These are phyloP conservation scores for Chernovozyma sophiae-reginae DNA, from an alignment of 1,139 yeast species.

Conservation along the genomic window DNA sequence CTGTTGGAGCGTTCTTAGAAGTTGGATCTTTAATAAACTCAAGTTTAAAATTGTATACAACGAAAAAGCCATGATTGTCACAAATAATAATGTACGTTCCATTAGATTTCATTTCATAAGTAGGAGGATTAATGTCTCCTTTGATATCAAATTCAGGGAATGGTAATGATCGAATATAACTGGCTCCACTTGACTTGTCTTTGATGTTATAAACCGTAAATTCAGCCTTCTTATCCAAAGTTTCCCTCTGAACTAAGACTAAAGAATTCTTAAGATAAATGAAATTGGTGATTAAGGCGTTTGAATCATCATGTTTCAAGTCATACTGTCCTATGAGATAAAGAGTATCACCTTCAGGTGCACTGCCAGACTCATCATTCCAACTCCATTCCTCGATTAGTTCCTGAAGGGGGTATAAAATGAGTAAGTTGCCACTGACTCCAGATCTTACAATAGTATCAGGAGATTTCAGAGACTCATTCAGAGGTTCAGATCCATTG, in stretches of 20 bases:
- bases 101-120: conserved; percentile 2
- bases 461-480: conserved; percentile 5
- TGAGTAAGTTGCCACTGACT: conserved; percentile 41
- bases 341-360: not conserved
- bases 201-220: not conserved
- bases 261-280: not conserved
- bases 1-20: too few relatives aligned
- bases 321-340: not conserved
- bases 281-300: not conserved
- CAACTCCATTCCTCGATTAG: conserved; percentile 42
- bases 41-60: not conserved
- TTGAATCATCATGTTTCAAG: not conserved
- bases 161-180: not conserved
- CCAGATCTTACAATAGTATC: conserved; percentile 32
- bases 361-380: not conserved
- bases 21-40: not conserved
- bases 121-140: not conserved
- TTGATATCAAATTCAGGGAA: not conserved
- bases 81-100: conserved; percentile 1
- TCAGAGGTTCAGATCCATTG: conserved; percentile 6
- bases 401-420: conserved; percentile 24
- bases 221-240: not conserved
- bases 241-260: not conserved
- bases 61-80: not conserved
- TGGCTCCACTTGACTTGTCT: not conserved